phyloP scores from a whole-genome alignment of 345 rosid genomes.

The Arabidopsis suecica region DNA sequence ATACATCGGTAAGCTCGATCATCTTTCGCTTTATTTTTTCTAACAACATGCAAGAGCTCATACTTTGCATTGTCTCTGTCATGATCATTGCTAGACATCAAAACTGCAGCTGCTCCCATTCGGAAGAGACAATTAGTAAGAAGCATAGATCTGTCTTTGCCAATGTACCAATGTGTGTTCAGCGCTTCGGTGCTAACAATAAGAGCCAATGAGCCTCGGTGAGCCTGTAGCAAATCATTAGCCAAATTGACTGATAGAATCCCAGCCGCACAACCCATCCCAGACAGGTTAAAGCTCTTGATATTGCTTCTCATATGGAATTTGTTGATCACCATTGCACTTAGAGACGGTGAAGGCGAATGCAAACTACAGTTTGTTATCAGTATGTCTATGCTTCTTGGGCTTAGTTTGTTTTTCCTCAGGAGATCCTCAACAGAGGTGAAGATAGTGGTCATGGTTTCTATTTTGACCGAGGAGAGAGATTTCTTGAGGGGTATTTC shows the following conservation, averaged over 20 bases:
- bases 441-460: constrained; percentile 57
- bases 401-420: constrained; percentile 48
- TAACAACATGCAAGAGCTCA: constrained; percentile 50
- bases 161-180: constrained; percentile 55
- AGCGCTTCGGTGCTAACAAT: constrained; percentile 60
- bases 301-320: constrained; percentile 66
- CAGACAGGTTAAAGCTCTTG: constrained; percentile 68
- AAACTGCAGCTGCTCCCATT: constrained; percentile 71
- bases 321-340: constrained; percentile 60
- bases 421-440: constrained; percentile 51
- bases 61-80: constrained; percentile 56
- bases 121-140: constrained; percentile 68
- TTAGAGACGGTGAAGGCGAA: constrained; percentile 64
- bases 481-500: constrained; percentile 55
- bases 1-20: constrained; percentile 60
- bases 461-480: constrained; percentile 47
- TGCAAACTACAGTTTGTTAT: constrained; percentile 59
- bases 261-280: constrained; percentile 75
- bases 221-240: constrained; percentile 58
- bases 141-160: constrained; percentile 66
- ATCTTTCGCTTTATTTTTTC: constrained; percentile 56
- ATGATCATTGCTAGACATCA: constrained; percentile 55
- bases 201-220: constrained; percentile 57
- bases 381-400: constrained; percentile 60
- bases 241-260: constrained; percentile 61